These are phyloP conservation scores for Ceratorhiza oryzae-sativae DNA, from an alignment of 1,284 basidiomycete species.

Conservation along the genomic window DNA sequence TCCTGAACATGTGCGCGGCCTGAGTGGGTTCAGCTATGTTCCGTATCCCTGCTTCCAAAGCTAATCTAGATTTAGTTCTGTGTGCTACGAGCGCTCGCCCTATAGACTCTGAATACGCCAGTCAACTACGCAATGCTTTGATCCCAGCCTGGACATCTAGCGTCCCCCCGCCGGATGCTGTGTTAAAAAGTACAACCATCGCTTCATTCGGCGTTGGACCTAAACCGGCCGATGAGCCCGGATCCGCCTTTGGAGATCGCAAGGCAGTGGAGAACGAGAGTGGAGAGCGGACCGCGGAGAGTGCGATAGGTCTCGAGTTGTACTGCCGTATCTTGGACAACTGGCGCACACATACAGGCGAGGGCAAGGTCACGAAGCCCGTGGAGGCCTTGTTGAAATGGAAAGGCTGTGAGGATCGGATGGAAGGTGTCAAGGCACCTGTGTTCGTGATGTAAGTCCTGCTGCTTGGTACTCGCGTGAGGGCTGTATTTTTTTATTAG, in stretches of 20 bases:
- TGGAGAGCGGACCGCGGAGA: conserved; percentile 15
- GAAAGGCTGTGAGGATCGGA: conserved; percentile 3
- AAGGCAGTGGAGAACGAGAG: not conserved
- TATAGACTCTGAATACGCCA: not conserved
- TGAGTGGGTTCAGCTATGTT: not conserved
- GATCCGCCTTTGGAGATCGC: conserved; percentile 12
- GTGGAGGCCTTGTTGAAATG: conserved; percentile 18
- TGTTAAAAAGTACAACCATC: not conserved
- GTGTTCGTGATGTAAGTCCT: conserved; percentile 6
- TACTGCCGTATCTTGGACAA: conserved; percentile 30
- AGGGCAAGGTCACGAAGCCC: not conserved
- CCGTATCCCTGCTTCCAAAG: not conserved
- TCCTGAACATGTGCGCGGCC: conserved; percentile 1
- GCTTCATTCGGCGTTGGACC: not conserved
- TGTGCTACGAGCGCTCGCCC: not conserved
- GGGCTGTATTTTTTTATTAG: not conserved
- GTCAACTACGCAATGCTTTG: not conserved
- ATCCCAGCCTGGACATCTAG: conserved; percentile 1
- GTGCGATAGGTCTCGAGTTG: conserved; percentile 7
- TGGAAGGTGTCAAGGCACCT: conserved; percentile 1
- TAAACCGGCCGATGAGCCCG: conserved; percentile 2
- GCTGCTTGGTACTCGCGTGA: not conserved
- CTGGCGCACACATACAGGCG: conserved; percentile 5
- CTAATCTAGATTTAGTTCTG: not conserved
- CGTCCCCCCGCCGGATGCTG: conserved; percentile 4